Evolutionary conservation across 2,329 filamentous ascomycete genomes (phyloP).

Genomic region (Dothidotthia symphoricarpi): DNA sequence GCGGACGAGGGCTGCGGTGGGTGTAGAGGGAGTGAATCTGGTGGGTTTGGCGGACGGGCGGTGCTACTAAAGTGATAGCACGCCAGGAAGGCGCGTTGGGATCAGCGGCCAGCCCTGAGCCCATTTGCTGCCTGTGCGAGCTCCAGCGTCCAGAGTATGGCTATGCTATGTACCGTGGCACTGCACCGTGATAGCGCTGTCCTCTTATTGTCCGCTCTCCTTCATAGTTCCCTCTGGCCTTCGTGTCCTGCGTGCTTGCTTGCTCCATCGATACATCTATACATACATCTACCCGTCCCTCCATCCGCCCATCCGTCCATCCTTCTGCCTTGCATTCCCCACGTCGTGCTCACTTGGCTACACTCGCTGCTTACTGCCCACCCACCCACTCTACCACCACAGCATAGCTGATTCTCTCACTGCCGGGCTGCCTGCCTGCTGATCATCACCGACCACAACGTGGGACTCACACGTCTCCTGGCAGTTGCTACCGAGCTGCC

Average conservation of each 20-base stretch:
- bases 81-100: constrained; percentile 15
- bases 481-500: constrained; percentile 2
- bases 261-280: no score
- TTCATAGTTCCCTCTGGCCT: no score
- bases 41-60: constrained; percentile 11
- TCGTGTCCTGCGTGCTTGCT: no score
- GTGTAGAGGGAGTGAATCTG: constrained; percentile 11
- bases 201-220: no score
- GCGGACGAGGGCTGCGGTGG: constrained; percentile 2
- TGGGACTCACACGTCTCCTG: constrained; percentile 11
- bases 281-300: no score
- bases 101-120: constrained; percentile 13
- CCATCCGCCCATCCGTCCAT: no score
- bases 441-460: constrained; percentile 13
- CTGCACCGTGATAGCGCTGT: constrained; percentile 9
- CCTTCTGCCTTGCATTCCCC: no score
- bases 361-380: no score
- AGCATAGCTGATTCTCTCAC: no score
- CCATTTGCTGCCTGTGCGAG: constrained; percentile 20
- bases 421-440: constrained; percentile 16
- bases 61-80: constrained; percentile 13
- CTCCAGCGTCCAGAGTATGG: constrained; percentile 18
- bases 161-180: constrained; percentile 15
- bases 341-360: no score
- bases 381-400: no score